Evolutionary conservation across 148 eudicot species (phyloP).

Genomic region (Simmondsia chinensis): DNA sequence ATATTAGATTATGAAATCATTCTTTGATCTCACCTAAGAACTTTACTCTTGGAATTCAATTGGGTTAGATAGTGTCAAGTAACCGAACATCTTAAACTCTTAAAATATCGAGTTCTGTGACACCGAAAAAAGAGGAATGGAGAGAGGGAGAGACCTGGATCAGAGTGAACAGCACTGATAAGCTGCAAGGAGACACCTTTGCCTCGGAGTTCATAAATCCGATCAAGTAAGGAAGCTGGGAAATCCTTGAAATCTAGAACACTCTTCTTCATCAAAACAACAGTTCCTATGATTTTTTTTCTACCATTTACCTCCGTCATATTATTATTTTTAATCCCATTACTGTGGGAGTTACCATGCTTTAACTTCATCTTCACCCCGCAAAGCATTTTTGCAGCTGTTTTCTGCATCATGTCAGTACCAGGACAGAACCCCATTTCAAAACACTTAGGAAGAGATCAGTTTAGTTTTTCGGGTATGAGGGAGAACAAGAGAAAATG

Average conservation of each 20-base stretch:
- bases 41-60: no score
- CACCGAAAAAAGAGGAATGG: neutral
- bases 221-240: conserved; percentile 33
- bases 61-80: no score
- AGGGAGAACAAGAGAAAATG: no score
- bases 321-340: no score
- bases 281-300: conserved; percentile 34
- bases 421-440: conserved; percentile 24
- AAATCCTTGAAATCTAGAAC: conserved; percentile 32
- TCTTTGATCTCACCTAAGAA: no score
- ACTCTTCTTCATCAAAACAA: conserved; percentile 40
- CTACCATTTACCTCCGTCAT: neutral
- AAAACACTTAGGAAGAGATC: no score
- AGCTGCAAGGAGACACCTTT: conserved; percentile 50
- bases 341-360: no score
- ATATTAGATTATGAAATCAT: no score
- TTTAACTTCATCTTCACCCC: conserved; percentile 9
- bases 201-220: conserved; percentile 34
- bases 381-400: conserved; percentile 18
- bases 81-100: no score
- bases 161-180: conserved; percentile 25
- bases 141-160: conserved; percentile 22
- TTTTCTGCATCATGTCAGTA: conserved; percentile 12
- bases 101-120: no score
- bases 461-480: no score